Evolutionary conservation across 306 rosid genomes (phyloP), one percentile per base, ranked within the genome.

Genomic region (Acacia melanoxylon): DNA sequence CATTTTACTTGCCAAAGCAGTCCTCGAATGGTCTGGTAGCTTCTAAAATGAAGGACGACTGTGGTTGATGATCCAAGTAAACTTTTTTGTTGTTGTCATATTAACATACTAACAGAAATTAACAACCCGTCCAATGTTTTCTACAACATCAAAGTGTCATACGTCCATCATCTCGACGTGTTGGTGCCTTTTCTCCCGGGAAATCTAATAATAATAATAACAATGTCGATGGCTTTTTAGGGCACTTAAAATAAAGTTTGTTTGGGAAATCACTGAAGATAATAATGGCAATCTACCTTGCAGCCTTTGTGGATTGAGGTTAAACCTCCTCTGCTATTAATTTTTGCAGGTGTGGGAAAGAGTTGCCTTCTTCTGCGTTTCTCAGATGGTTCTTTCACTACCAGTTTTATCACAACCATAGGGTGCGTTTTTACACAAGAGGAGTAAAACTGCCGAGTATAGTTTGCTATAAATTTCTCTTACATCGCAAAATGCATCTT

Each of bases 281-380:
- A 58, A 11, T n/a, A 17, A 66, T n/a, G 51, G 65, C 72, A 68
- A 46, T 63, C 59, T 40, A 68, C 27, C 27, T 15, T 44, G 45
- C 19, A 41, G 33, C 71, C 44, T 20, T 72, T 76, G 80, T 40
- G 78, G 67, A 56, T 75, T 35, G 74, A n/a, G 24, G 35, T 22
- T 27, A 40, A 63, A 54, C 63, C 58, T 48, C 45, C 67, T 49
- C 27, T 77, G 72, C 45, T 82, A 7, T 72, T 80, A 48, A 78
- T 66, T 54, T 33, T 75, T 86, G 85, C 91, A 95, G 99, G 99
- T 80, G 99, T 95, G 77, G 99, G 99, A 79, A 95, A 93, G 94
- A 95, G 99, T 92, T 95, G 98, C 76, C 93, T 95, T 78, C 99
- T 93, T 86, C 88, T 95, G 83, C 97, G 99, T 59, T 95, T 95